phyloP scores from a whole-genome alignment of 306 rosid species.

The Casuarina cunninghamiana region DNA sequence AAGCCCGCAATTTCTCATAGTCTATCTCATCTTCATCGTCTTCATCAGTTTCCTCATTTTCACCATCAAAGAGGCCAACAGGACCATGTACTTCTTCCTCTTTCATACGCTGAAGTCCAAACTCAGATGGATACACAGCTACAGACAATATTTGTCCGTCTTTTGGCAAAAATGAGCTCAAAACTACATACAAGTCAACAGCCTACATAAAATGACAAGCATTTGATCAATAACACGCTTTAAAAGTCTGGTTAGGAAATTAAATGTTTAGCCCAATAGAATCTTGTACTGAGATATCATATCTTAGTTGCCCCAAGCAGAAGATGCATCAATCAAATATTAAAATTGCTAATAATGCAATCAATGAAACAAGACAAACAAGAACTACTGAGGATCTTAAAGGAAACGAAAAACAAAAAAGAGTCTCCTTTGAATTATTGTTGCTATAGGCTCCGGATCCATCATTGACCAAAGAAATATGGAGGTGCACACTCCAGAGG shows the following conservation, averaged over 20 bases:
- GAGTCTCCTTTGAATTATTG: background rate
- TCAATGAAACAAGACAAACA: background rate
- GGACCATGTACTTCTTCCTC: constrained; percentile 91
- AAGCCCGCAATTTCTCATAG: constrained; percentile 73
- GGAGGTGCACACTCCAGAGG: background rate
- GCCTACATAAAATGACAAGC: constrained; percentile 50
- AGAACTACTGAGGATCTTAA: too few relatives aligned
- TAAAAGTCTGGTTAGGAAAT: background rate
- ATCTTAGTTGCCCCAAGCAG: background rate
- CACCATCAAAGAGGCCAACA: constrained; percentile 65
- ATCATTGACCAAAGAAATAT: background rate
- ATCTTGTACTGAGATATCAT: constrained; percentile 2
- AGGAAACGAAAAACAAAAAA: background rate
- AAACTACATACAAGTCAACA: constrained; percentile 63
- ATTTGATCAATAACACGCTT: background rate
- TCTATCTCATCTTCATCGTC: constrained; percentile 39
- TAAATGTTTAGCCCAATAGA: constrained; percentile 9
- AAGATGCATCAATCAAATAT: background rate
- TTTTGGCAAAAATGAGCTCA: constrained; percentile 71
- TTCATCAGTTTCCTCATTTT: constrained; percentile 39
- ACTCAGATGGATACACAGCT: constrained; percentile 83
- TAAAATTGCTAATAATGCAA: background rate
- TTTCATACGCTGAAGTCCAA: constrained; percentile 84
- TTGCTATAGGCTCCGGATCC: background rate
- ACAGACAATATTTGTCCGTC: constrained; percentile 73